These are phyloP conservation scores for Globisporangium lucens DNA, from an alignment of 352 stramenopile species.

Conservation along the genomic window DNA sequence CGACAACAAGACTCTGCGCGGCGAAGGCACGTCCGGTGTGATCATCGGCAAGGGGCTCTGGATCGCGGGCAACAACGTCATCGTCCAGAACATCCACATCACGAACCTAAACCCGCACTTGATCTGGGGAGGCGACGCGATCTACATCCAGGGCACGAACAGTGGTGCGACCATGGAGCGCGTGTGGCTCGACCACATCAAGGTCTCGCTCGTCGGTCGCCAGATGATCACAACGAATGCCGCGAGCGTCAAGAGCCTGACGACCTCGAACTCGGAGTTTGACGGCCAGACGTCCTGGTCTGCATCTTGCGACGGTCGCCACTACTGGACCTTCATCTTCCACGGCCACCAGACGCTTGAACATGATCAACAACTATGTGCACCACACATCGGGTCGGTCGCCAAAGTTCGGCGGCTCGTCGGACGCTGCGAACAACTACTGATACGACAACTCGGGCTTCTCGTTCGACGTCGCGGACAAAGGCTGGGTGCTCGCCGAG, in stretches of 20 bases:
- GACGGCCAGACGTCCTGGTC: conserved; percentile 29
- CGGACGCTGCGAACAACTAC: conserved; percentile 19
- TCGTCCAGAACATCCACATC: conserved; percentile 38
- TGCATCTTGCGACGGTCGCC: conserved; percentile 28
- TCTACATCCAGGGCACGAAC: conserved; percentile 18
- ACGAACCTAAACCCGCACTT: conserved; percentile 39
- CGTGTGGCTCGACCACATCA: conserved; percentile 39
- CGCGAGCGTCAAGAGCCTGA: conserved; percentile 27
- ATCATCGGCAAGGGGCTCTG: conserved; percentile 34
- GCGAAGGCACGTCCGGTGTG: conserved; percentile 24
- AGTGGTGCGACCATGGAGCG: conserved; percentile 18
- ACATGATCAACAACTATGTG: conserved; percentile 34
- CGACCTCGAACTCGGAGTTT: conserved; percentile 36
- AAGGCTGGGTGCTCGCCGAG: conserved; percentile 17
- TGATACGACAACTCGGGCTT: conserved; percentile 19
- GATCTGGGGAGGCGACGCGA: conserved; percentile 18
- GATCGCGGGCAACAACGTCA: conserved; percentile 31
- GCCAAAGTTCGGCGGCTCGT: conserved; percentile 24
- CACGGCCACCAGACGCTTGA: conserved; percentile 27
- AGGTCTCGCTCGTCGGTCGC: conserved; percentile 23
- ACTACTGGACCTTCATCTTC: conserved; percentile 38
- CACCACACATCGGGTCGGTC: conserved; percentile 33
- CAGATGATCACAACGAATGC: conserved; percentile 32
- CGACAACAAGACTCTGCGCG: conserved; percentile 35
- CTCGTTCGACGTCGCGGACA: conserved; percentile 18